Conservation (phyloP, 257 asterid genomes). For the Solanum acaule region DNA sequence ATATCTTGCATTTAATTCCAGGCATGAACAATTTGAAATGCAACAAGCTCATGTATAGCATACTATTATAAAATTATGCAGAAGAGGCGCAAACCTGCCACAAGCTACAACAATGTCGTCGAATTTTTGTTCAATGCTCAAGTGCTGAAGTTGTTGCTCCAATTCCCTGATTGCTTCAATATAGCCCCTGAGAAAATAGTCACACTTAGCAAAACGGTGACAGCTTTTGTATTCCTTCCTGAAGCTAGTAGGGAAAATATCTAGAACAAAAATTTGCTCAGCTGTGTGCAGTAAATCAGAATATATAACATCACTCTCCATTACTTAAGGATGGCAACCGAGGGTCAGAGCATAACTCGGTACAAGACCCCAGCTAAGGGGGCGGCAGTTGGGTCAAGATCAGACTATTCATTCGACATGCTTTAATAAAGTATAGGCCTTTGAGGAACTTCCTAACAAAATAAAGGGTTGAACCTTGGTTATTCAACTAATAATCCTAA, state of each 20-base stretch:
- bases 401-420: not conserved
- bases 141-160: conserved; percentile 48
- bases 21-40: not conserved
- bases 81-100: conserved; percentile 53
- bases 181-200: conserved; percentile 66
- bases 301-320: not conserved
- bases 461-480: not conserved
- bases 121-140: conserved; percentile 24
- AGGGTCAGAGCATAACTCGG: not conserved
- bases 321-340: not conserved
- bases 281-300: not conserved
- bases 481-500: not conserved
- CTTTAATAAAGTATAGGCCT: not conserved
- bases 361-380: not conserved
- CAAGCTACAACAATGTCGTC: conserved; percentile 86
- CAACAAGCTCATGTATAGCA: not conserved
- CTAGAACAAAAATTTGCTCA: not conserved
- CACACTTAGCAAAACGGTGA: not conserved
- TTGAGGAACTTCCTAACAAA: not conserved
- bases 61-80: not conserved
- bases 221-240: not conserved
- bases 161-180: conserved; percentile 86
- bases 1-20: not conserved
- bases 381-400: not conserved
- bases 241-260: not conserved